Percentiles rank a stretch among this genome's conserved stretches.
These are phyloP conservation scores for Saccharomycodes ludwigii DNA, from an alignment of 805 yeast genomes.

Conservation along the genomic window DNA sequence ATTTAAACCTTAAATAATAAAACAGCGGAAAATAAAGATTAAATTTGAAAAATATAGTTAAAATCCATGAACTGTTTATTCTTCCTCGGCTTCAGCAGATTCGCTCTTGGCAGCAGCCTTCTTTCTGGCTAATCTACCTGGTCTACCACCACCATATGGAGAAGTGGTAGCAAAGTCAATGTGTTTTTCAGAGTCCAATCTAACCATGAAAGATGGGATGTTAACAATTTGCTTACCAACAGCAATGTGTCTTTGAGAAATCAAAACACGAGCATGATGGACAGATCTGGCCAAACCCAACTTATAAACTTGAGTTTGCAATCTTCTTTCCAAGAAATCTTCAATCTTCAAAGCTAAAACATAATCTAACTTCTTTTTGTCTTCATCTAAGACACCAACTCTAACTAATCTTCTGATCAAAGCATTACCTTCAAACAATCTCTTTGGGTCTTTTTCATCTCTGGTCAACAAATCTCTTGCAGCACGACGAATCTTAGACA, in stretches of 20 bases:
- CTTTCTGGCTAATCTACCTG: conserved; percentile 99
- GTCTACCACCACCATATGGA: conserved; percentile 99
- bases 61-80: conserved; percentile 5
- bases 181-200: conserved; percentile 99
- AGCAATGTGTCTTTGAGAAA: conserved; percentile 98
- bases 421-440: conserved; percentile 99
- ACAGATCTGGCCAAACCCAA: conserved; percentile 98
- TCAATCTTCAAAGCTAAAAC: conserved; percentile 95
- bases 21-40: not conserved
- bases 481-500: conserved; percentile 99
- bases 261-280: conserved; percentile 99
- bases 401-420: conserved; percentile 99
- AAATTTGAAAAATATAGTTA: not conserved
- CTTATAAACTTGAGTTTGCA: conserved; percentile 99
- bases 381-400: conserved; percentile 97
- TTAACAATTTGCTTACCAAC: conserved; percentile 99
- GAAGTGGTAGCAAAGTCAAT: conserved; percentile 98
- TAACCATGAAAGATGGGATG: conserved; percentile 98
- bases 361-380: conserved; percentile 99
- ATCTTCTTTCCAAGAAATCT: conserved; percentile 99
- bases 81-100: conserved; percentile 63
- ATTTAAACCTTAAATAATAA: not conserved
- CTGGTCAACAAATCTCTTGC: conserved; percentile 99
- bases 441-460: conserved; percentile 99
- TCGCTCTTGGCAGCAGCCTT: conserved; percentile 51